Evolutionary conservation across 1,139 yeast genomes (phyloP).

Genomic region (Arxiozyma slooffiae): DNA sequence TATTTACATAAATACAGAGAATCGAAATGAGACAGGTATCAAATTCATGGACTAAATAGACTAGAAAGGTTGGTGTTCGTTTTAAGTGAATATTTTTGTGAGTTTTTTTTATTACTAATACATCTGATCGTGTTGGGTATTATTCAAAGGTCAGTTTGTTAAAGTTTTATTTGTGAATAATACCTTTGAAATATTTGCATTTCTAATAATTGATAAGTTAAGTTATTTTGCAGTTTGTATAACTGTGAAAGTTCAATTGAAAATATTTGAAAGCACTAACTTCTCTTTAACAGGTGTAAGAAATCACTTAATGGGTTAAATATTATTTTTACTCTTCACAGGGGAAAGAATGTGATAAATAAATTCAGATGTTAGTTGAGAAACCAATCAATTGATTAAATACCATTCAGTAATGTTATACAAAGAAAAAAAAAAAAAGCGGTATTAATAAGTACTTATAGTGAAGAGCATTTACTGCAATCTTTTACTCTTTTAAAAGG

Average conservation of each 20-base stretch:
- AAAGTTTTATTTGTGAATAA: constrained; percentile 19
- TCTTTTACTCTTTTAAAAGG: too few species aligned
- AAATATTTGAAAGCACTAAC: neutral
- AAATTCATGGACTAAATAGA: constrained; percentile 12
- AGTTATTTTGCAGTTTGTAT: neutral
- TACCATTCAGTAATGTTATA: too few species aligned
- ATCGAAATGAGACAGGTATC: neutral
- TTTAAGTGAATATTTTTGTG: constrained; percentile 15
- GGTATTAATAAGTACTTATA: too few species aligned
- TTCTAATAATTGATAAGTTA: neutral
- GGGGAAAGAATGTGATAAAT: too few species aligned
- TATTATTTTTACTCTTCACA: too few species aligned
- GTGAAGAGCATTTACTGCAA: too few species aligned
- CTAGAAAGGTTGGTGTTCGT: constrained; percentile 16
- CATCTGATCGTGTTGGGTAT: constrained; percentile 19
- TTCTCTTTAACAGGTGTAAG: too few species aligned
- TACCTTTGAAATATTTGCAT: constrained; percentile 17
- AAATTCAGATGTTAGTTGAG: too few species aligned
- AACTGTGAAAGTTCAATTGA: neutral
- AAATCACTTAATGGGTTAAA: too few species aligned
- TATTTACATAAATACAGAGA: neutral
- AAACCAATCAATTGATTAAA: too few species aligned
- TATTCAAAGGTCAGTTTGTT: constrained; percentile 31
- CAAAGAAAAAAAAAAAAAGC: too few species aligned
- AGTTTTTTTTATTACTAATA: constrained; percentile 23